Evolutionary conservation across 768 basidiomycete species (phyloP).

Genomic region (Suillus clintonianus): DNA sequence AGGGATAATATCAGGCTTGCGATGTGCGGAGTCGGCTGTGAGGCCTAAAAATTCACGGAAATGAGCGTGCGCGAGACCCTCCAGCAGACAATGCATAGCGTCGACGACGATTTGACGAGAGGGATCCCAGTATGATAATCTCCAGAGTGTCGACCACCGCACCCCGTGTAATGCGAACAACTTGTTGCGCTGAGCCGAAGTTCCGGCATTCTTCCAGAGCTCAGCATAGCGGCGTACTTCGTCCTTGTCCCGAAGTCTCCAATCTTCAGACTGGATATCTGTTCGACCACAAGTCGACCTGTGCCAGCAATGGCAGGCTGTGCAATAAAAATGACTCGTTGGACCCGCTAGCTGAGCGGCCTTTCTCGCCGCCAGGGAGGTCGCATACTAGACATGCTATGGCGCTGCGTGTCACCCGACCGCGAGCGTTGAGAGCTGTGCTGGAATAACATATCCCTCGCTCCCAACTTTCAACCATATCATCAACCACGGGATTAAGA

Average conservation of each 20-base stretch:
- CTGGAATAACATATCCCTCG: background rate
- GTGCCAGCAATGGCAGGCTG: no score
- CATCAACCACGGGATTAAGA: conserved; percentile 30
- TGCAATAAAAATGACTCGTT: no score
- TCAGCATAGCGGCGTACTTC: background rate
- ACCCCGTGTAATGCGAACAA: conserved; percentile 5
- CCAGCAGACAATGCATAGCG: conserved; percentile 22
- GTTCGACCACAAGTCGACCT: conserved; percentile 3
- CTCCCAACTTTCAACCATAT: conserved; percentile 13
- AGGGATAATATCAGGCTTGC: background rate
- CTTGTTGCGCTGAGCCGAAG: background rate
- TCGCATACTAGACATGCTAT: conserved; percentile 27
- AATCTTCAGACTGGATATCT: background rate
- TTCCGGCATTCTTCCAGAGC: no score
- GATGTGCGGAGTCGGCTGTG: background rate
- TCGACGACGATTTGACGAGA: conserved; percentile 16
- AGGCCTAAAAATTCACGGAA: conserved; percentile 7
- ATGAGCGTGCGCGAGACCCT: background rate
- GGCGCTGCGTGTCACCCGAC: conserved; percentile 7
- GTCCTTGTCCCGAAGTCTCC: conserved; percentile 1
- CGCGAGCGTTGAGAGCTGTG: conserved; percentile 12
- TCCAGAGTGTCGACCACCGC: conserved; percentile 18
- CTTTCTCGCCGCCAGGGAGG: conserved; percentile 33
- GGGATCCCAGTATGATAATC: conserved; percentile 26
- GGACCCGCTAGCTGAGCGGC: conserved; percentile 26